Base-by-base conservation (phyloP, 768 basidiomycete species). In the Trametes gibbosa region DNA sequence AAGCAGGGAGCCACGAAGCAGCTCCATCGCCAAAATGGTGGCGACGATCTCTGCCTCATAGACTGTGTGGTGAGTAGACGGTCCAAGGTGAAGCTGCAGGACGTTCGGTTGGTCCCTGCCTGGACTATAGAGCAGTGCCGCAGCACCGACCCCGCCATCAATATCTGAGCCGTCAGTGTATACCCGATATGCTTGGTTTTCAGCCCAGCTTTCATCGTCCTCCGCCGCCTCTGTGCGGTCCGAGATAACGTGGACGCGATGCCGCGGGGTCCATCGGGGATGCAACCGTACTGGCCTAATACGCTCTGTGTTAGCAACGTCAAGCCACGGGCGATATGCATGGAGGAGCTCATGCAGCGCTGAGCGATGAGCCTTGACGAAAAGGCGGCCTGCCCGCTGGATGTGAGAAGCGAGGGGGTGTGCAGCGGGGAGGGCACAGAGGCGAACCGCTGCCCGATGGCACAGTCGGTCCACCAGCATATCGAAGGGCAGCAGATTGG, bases 101-200 rank as follows among this genome's bases (percentile, higher is more conserved):
- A n/a, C n/a, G n/a, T n/a, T n/a, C n/a, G n/a, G n/a, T n/a, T n/a
- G n/a, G n/a, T n/a, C n/a, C n/a, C n/a, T n/a, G n/a, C n/a, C n/a
- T n/a, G n/a, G n/a, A n/a, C n/a, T n/a, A n/a, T n/a, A n/a, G n/a
- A n/a, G n/a, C n/a, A n/a, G n/a, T n/a, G n/a, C n/a, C n/a, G n/a
- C n/a, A n/a, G n/a, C n/a, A n/a, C n/a, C n/a, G n/a, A n/a, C n/a
- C n/a, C n/a, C n/a, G n/a, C n/a, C n/a, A n/a, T n/a, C n/a, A n/a
- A n/a, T 42, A 0, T 62, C 69, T 13, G 68, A 75, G 5, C 73
- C 71, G 41, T 73, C 73, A 3, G 72, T 64, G 55, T 70, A 74
- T 0, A 73, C 52, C 12, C 53, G 41, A 0, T 60, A 40, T 0
- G 59, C 60, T 14, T 46, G 41, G 0, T 35, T 17, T n/a, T 17